Evolutionary conservation across 768 basidiomycete genomes (phyloP).

Genomic region (Terana coerulea): DNA sequence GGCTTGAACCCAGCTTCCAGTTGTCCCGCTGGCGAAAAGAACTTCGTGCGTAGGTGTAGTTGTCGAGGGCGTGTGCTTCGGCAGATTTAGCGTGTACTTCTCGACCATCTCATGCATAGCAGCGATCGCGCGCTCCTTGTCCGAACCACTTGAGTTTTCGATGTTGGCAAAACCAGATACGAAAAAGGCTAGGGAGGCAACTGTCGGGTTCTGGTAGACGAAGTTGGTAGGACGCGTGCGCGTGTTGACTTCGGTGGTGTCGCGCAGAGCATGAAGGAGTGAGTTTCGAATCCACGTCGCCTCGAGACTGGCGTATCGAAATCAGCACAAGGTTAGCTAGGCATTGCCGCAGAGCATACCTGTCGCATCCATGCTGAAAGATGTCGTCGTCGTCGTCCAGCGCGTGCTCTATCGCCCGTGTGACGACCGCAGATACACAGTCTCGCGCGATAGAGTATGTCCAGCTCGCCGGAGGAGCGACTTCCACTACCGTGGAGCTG

Average conservation of each 20-base stretch:
- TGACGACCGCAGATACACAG: conserved; percentile 32
- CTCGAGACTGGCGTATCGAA: too few species aligned
- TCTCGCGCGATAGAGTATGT: conserved; percentile 16
- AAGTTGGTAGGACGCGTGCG: conserved; percentile 25
- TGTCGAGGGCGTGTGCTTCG: conserved; percentile 2
- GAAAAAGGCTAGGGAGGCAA: conserved; percentile 26
- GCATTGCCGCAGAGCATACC: too few species aligned
- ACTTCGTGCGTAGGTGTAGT: conserved; percentile 8
- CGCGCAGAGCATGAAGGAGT: conserved; percentile 25
- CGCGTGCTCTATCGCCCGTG: conserved; percentile 25
- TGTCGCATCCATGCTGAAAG: conserved; percentile 39
- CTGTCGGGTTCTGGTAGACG: conserved; percentile 39
- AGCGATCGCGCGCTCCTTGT: conserved; percentile 13
- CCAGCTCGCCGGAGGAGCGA: conserved; percentile 26
- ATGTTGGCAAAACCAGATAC: conserved; percentile 7
- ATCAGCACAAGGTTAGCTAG: too few species aligned
- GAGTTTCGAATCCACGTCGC: conserved; percentile 32
- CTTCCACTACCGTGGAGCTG: conserved; percentile 27
- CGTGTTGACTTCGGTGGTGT: conserved; percentile 14
- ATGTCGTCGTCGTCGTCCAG: conserved; percentile 34
- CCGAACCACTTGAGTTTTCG: background rate
- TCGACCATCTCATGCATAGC: conserved; percentile 10
- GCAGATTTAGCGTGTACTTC: conserved; percentile 32
- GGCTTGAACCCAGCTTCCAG: conserved; percentile 28
- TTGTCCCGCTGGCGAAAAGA: conserved; percentile 31